These are phyloP conservation scores for Batrachochytrium dendrobatidis DNA, from an alignment of 371 early-diverging fungal species.

Conservation along the genomic window DNA sequence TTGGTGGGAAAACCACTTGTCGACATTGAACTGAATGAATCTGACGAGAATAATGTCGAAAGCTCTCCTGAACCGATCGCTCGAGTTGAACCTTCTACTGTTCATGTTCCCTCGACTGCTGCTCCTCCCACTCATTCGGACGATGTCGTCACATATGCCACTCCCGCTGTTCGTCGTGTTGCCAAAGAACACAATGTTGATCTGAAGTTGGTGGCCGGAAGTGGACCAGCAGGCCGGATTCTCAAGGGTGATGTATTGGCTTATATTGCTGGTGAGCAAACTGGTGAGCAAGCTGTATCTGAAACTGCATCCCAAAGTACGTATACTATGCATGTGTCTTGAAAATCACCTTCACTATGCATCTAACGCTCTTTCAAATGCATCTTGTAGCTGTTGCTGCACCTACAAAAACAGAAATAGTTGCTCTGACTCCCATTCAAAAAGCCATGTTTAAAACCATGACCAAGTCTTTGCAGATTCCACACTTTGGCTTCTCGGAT, in stretches of 20 bases:
- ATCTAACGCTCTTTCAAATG: background rate
- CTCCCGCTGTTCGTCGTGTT: slow-evolving; percentile 88
- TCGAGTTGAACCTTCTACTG: slow-evolving; percentile 11
- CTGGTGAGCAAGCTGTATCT: slow-evolving; percentile 5
- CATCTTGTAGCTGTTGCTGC: background rate
- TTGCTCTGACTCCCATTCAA: slow-evolving; percentile 72
- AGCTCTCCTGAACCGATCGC: slow-evolving; percentile 6
- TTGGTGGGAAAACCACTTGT: slow-evolving; percentile 88
- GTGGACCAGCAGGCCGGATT: slow-evolving; percentile 82
- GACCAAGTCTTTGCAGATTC: slow-evolving; percentile 86
- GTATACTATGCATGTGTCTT: background rate
- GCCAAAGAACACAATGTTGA: slow-evolving; percentile 77
- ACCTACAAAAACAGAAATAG: slow-evolving; percentile 33
- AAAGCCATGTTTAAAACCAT: slow-evolving; percentile 95
- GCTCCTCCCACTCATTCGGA: slow-evolving; percentile 14
- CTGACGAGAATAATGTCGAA: slow-evolving; percentile 15
- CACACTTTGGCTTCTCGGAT: slow-evolving; percentile 92
- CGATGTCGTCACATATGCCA: slow-evolving; percentile 38
- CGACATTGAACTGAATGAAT: slow-evolving; percentile 73
- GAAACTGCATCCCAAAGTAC: background rate
- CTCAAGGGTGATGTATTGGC: slow-evolving; percentile 83
- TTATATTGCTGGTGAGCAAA: slow-evolving; percentile 32
- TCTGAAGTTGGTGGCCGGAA: slow-evolving; percentile 59
- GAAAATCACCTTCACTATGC: too few relatives aligned
- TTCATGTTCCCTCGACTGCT: slow-evolving; percentile 8